Base-by-base conservation (phyloP, 176 grass and related monocot species). In the Cenchrus fungigraminus region DNA sequence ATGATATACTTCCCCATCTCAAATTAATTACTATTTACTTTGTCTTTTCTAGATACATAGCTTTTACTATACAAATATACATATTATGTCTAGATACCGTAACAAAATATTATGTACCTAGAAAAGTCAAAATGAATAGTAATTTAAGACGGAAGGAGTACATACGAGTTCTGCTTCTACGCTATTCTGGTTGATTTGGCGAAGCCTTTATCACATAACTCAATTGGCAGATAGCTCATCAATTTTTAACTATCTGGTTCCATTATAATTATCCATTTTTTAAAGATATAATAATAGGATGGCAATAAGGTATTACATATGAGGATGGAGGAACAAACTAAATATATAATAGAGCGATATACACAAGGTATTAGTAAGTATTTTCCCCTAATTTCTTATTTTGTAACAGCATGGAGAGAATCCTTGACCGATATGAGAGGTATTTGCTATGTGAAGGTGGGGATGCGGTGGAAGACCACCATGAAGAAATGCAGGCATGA, bases 391-490 rank as follows among this genome's bases (percentile, higher is more conserved):
- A 50, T 68, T 75, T 81, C 15, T 65, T 20, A 2, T 0, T 13
- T 76, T 46, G 25, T 25, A 46, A 58, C 50, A 93, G 88, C 19
- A 76, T 93, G 88, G 88, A 90, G 13, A 50, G 16, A 29, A 71
- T 90, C 32, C 87, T 93, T 32, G 78, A 83, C 50, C 66, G 82
- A 47, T 93, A 93, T 16, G 78, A 74, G 62, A 81, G 63, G 1
- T 59, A 75, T 50, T 47, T 65, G 0, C 53, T 83, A 19, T 90
- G 51, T 72, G 82, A 76, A 57, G 74, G 58, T 44, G 65, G 28
- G 78, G 49, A 84, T 69, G 31, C 29, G 15, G 34, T 6, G 7
- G 61, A 87, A 63, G 25, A 67, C 25, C 71, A 52, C 9, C 2
- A 65, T 34, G 29, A 84, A 17, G 29, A 80, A 17, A 6, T 10